Percentiles rank a stretch among this genome's conserved stretches.
These are phyloP conservation scores for Silene vulgaris DNA, from an alignment of 179 eudicot genomes.

Conservation along the genomic window DNA sequence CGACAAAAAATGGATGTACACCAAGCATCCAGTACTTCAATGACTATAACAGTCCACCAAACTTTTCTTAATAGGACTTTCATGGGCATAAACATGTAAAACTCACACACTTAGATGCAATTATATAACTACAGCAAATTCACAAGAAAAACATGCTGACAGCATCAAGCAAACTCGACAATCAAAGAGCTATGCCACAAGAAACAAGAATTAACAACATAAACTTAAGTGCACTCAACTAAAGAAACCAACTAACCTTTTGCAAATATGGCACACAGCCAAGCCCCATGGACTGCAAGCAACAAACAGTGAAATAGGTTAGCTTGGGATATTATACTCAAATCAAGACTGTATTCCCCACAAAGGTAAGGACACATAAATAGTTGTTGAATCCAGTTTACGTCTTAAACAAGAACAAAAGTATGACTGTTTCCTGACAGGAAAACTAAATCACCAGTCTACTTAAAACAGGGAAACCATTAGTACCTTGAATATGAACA, in stretches of 20 bases:
- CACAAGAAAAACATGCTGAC: background rate
- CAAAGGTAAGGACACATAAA: background rate
- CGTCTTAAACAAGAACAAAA: background rate
- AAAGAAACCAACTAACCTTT: conserved; percentile 57
- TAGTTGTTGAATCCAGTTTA: background rate
- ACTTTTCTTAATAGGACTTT: background rate
- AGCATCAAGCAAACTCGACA: background rate
- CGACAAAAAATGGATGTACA: background rate
- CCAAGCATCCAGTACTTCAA: background rate
- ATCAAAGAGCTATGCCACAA: conserved; percentile 2
- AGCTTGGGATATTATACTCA: background rate
- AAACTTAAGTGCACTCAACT: conserved; percentile 9
- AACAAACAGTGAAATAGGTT: conserved; percentile 30
- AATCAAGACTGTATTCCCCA: background rate
- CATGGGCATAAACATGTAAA: background rate
- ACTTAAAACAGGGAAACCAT: background rate
- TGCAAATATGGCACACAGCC: conserved; percentile 95
- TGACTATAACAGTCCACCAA: background rate
- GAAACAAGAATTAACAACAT: background rate
- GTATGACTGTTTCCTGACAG: background rate
- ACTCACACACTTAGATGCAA: background rate
- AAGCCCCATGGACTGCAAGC: conserved; percentile 88
- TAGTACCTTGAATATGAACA: conserved; percentile 90
- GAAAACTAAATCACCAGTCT: background rate
- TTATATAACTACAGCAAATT: background rate